These are phyloP conservation scores for Aspergillus indologenus DNA, from an alignment of 495 filamentous ascomycete genomes.

Conservation along the genomic window DNA sequence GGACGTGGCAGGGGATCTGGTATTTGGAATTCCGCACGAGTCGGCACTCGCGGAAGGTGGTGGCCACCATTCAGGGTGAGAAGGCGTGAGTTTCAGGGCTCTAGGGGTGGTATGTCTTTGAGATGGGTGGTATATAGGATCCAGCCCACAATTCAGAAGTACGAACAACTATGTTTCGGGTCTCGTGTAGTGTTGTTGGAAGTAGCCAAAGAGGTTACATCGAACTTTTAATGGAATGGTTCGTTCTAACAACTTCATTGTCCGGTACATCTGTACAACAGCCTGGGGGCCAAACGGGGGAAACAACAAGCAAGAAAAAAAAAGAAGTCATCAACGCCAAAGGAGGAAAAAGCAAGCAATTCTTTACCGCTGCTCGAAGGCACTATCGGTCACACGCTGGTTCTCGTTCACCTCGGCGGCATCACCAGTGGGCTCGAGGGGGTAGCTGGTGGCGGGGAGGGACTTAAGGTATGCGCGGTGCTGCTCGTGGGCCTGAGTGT, in stretches of 20 bases:
- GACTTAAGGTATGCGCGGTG: constrained; percentile 79
- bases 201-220: too few relatives aligned
- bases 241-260: constrained; percentile 23
- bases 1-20: constrained; percentile 85
- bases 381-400: constrained; percentile 53
- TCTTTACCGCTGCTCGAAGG: constrained; percentile 51
- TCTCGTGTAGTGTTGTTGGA: too few relatives aligned
- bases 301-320: constrained; percentile 19
- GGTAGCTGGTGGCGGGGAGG: constrained; percentile 73
- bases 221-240: not conserved
- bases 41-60: constrained; percentile 73
- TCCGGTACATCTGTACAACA: constrained; percentile 26
- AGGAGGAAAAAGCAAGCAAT: constrained; percentile 26
- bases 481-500: constrained; percentile 76
- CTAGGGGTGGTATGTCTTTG: constrained; percentile 14
- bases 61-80: constrained; percentile 94
- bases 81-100: constrained; percentile 52
- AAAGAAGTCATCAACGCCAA: constrained; percentile 44
- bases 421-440: constrained; percentile 54
- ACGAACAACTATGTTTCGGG: too few relatives aligned
- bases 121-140: not conserved
- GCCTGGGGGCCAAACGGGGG: constrained; percentile 15
- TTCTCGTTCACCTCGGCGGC: constrained; percentile 52
- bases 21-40: constrained; percentile 83
- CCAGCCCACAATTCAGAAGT: too few relatives aligned